Conservation (phyloP, 331 rosid species). For the Cydonia oblonga region DNA sequence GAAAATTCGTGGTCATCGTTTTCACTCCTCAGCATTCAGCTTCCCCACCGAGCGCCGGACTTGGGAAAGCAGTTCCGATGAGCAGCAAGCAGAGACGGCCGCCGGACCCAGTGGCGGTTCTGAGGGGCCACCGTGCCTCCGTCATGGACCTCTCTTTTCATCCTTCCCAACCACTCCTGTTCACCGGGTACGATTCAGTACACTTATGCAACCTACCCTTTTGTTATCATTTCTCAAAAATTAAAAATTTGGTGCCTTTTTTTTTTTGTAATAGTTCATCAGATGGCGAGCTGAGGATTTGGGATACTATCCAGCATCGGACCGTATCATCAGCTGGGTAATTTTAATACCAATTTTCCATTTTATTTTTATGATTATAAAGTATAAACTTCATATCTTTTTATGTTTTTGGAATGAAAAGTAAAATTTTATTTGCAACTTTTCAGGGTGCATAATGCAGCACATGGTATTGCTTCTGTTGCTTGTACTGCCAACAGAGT, state of each 20-base stretch:
- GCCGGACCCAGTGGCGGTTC: constrained; percentile 92
- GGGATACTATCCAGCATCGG: constrained; percentile 73
- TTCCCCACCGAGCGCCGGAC: background rate
- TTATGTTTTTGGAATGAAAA: background rate
- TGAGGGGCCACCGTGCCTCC: constrained; percentile 83
- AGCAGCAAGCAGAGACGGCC: constrained; percentile 31
- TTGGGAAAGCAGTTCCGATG: constrained; percentile 7
- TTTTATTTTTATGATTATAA: background rate
- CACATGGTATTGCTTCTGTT: constrained; percentile 68
- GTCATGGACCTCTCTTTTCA: constrained; percentile 71
- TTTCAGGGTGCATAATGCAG: constrained; percentile 75
- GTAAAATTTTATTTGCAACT: background rate
- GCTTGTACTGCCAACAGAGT: constrained; percentile 52
- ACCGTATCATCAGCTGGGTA: constrained; percentile 79
- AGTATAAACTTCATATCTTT: background rate
- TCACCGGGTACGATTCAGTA: constrained; percentile 42
- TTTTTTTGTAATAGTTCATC: constrained; percentile 41
- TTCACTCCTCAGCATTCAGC: background rate
- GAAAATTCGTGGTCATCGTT: background rate
- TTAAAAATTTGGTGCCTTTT: no score
- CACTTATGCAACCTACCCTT: background rate
- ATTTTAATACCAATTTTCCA: background rate
- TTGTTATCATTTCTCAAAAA: background rate
- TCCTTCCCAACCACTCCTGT: constrained; percentile 42
- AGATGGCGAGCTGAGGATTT: constrained; percentile 79